Evolutionary conservation across 2,329 filamentous ascomycete species (phyloP).

Genomic region (Colletotrichum sp.): DNA sequence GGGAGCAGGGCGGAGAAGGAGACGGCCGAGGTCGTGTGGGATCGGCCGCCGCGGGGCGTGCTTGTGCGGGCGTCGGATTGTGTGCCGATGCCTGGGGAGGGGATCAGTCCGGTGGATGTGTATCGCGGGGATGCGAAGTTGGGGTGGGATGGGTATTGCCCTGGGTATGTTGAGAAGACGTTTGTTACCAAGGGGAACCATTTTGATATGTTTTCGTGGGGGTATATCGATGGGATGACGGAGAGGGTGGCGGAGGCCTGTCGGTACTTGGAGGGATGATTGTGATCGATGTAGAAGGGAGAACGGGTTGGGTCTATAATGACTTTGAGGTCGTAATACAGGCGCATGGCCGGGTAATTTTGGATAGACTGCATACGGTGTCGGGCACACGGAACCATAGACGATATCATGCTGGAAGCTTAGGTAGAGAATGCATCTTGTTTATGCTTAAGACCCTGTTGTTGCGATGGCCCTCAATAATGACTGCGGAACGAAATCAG

Average conservation of each 20-base stretch:
- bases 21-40: constrained; percentile 21
- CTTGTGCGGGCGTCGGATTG: constrained; percentile 50
- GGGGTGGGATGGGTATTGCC: constrained; percentile 55
- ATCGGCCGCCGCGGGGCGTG: constrained; percentile 43
- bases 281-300: too few relatives aligned
- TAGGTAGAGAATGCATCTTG: not conserved
- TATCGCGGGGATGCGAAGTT: constrained; percentile 44
- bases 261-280: not conserved
- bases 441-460: fast-evolving
- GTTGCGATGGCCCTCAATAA: fast-evolving
- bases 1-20: constrained; percentile 6
- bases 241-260: constrained; percentile 32
- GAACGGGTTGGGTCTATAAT: not conserved
- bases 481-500: fast-evolving
- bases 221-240: constrained; percentile 29
- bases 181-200: constrained; percentile 58
- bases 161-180: constrained; percentile 47
- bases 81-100: constrained; percentile 37
- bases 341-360: not conserved
- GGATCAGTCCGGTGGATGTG: constrained; percentile 45
- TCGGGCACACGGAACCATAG: not conserved
- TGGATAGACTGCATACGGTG: not conserved
- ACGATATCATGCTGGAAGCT: not conserved
- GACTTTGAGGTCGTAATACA: not conserved
- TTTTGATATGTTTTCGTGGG: constrained; percentile 49